Percentiles rank a stretch among this genome's conserved stretches.
Conservation (phyloP, 2,329 filamentous ascomycete species). For the Colletotrichum lentis region DNA sequence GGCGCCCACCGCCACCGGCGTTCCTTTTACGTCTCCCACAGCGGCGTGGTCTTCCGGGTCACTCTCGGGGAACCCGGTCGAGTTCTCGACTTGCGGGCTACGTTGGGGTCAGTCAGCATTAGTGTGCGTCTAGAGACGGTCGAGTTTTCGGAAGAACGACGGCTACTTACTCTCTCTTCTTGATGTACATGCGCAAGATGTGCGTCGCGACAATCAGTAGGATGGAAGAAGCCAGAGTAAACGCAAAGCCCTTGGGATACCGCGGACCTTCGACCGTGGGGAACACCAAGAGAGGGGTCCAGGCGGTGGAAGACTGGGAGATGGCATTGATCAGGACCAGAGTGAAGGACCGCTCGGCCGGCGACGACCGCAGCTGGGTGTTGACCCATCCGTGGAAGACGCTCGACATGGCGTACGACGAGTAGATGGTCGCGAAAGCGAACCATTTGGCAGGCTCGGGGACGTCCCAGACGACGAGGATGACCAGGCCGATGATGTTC, state of each 20-base stretch:
- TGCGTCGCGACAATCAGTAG: conserved; percentile 26
- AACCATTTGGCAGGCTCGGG: conserved; percentile 64
- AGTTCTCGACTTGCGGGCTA: conserved; percentile 27
- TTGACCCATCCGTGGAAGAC: conserved; percentile 35
- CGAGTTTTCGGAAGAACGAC: too few relatives aligned
- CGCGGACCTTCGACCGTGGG: conserved; percentile 54
- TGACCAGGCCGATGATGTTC: conserved; percentile 41
- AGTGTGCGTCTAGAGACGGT: not conserved
- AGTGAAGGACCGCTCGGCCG: conserved; percentile 26
- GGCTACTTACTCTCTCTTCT: conserved; percentile 24
- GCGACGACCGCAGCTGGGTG: conserved; percentile 21
- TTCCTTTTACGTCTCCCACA: conserved; percentile 9
- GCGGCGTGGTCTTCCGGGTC: conserved; percentile 9
- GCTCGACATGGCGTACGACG: conserved; percentile 24
- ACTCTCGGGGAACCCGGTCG: conserved; percentile 11
- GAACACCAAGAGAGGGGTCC: conserved; percentile 63
- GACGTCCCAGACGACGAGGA: conserved; percentile 64
- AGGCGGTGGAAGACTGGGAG: conserved; percentile 63
- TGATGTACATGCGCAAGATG: conserved; percentile 23
- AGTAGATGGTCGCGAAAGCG: conserved; percentile 53
- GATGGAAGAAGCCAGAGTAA: conserved; percentile 26
- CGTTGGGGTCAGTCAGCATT: not conserved
- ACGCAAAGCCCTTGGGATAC: conserved; percentile 57
- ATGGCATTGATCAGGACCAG: conserved; percentile 46
- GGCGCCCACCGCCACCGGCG: not conserved